These are phyloP conservation scores for Coniosporium tulheliwenetii DNA, from an alignment of 2,329 filamentous ascomycete genomes.

Conservation along the genomic window DNA sequence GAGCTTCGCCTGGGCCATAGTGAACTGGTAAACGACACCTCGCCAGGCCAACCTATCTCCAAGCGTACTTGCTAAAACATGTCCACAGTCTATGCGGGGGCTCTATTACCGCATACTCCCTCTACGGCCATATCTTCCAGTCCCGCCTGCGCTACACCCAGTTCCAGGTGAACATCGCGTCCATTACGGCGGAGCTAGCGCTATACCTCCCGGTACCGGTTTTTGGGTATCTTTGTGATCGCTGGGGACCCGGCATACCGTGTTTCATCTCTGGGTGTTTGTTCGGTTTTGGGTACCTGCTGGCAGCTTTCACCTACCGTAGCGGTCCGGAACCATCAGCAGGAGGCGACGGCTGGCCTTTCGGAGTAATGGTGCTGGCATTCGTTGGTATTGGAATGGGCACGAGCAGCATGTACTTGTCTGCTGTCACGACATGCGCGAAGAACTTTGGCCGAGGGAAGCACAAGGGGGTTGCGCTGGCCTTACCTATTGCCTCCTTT, in stretches of 20 bases:
- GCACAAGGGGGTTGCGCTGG: slow-evolving; percentile 76
- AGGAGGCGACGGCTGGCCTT: slow-evolving; percentile 48
- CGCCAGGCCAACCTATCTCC: slow-evolving; percentile 2
- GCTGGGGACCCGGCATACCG: slow-evolving; percentile 64
- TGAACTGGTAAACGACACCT: slow-evolving; percentile 32
- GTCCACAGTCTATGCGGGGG: slow-evolving; percentile 56
- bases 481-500: slow-evolving; percentile 81
- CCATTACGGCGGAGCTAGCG: slow-evolving; percentile 71
- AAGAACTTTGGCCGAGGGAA: slow-evolving; percentile 93
- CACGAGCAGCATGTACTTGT: slow-evolving; percentile 79
- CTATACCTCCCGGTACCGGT: slow-evolving; percentile 87
- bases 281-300: slow-evolving; percentile 67
- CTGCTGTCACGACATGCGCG: slow-evolving; percentile 83
- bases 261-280: slow-evolving; percentile 56
- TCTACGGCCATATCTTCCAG: slow-evolving; percentile 86
- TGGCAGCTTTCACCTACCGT: slow-evolving; percentile 66
- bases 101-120: slow-evolving; percentile 82
- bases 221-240: slow-evolving; percentile 84
- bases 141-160: slow-evolving; percentile 76
- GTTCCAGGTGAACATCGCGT: slow-evolving; percentile 79
- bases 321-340: slow-evolving; percentile 37
- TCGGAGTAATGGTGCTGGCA: slow-evolving; percentile 68
- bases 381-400: slow-evolving; percentile 73
- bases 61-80: neutral
- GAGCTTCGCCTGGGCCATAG: slow-evolving; percentile 44